Evolutionary conservation across 2,329 filamentous ascomycete genomes (phyloP).

Genomic region (Trichoderma sp.): DNA sequence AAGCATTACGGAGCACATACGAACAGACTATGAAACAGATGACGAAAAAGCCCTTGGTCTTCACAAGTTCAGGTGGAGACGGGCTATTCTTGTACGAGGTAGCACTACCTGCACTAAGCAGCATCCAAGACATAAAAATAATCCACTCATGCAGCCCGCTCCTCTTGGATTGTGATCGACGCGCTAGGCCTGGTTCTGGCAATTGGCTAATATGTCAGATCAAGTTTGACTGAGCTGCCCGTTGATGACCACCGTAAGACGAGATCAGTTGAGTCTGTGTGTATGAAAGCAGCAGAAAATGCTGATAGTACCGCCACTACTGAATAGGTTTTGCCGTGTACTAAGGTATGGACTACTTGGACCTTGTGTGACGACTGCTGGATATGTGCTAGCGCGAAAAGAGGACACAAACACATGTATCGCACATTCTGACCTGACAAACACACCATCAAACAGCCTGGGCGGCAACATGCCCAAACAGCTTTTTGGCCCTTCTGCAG

Average conservation of each 20-base stretch:
- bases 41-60: conserved; percentile 9
- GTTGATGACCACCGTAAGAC: conserved; percentile 8
- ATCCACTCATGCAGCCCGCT: conserved; percentile 18
- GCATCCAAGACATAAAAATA: conserved; percentile 5
- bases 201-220: conserved; percentile 9
- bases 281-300: background rate
- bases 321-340: background rate
- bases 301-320: background rate
- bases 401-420: background rate
- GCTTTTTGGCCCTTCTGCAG: background rate
- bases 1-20: conserved; percentile 16
- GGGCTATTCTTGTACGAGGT: conserved; percentile 7
- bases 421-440: conserved; percentile 9
- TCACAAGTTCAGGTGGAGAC: background rate
- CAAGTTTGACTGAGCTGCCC: background rate
- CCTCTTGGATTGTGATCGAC: conserved; percentile 20
- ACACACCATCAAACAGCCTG: conserved; percentile 16
- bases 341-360: background rate
- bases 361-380: background rate
- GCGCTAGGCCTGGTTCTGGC: conserved; percentile 13
- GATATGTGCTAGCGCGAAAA: background rate
- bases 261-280: background rate
- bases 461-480: conserved; percentile 15
- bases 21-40: conserved; percentile 14
- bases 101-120: background rate